Evolutionary conservation across 176 grass and related monocot species (phyloP).

Genomic region (Ensete ventricosum): DNA sequence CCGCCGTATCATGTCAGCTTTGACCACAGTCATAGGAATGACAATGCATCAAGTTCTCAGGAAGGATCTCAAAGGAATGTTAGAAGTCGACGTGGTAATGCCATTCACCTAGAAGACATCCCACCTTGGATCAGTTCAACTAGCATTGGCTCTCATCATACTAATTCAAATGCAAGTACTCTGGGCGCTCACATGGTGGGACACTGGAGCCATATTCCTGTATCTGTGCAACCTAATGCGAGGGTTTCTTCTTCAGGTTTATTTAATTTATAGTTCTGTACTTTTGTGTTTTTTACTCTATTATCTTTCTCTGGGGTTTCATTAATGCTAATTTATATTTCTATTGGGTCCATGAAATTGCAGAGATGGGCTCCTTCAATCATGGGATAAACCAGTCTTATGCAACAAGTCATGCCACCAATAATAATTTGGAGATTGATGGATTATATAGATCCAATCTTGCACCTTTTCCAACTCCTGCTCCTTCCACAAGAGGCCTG

Average conservation of each 20-base stretch:
- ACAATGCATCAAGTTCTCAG: conserved; percentile 19
- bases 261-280: neutral
- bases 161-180: conserved; percentile 29
- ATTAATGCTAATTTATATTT: conserved; percentile 14
- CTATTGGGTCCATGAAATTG: conserved; percentile 10
- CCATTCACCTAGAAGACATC: conserved; percentile 23
- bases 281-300: neutral
- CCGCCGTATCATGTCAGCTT: conserved; percentile 22
- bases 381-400: conserved; percentile 10
- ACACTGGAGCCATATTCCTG: conserved; percentile 22
- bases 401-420: conserved; percentile 17
- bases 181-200: conserved; percentile 5
- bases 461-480: conserved; percentile 25
- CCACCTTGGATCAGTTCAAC: conserved; percentile 12
- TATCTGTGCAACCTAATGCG: conserved; percentile 13
- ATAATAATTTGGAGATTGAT: neutral
- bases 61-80: conserved; percentile 59
- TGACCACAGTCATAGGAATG: conserved; percentile 23
- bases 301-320: neutral
- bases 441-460: conserved; percentile 17
- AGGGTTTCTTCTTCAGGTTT: conserved; percentile 38
- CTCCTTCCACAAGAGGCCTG: conserved; percentile 15
- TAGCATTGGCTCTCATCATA: conserved; percentile 1
- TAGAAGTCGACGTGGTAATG: conserved; percentile 29
- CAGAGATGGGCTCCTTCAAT: neutral